Evolutionary conservation across 768 basidiomycete genomes (phyloP), one percentile per base, ranked within the genome.

Genomic region (Trametes sanguinea): DNA sequence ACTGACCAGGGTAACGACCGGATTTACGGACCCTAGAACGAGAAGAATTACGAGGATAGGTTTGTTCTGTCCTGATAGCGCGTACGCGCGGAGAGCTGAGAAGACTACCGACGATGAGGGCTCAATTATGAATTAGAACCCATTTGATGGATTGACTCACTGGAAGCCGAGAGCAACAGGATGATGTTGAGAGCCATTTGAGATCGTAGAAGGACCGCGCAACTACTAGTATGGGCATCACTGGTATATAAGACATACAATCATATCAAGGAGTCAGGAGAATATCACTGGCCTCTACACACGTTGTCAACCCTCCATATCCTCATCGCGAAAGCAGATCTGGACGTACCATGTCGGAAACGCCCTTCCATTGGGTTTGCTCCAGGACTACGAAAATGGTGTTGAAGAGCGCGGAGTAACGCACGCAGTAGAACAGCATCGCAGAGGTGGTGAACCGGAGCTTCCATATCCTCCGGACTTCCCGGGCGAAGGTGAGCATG

Each of bases 181-280:
- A 58, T 11, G 14, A 58, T 17, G 32, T 58, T 58, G 13, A 58
- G 48, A 1, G 48, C 57, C 48, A 58, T 51, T 29, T 58, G 27
- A 10, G 13, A 27, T 30, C 29, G 57, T 3, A 58, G 39, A 2
- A 58, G 14, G 10, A 43, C 16, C 7, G 47, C 13, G 10, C 57
- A 58, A 16, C 57, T 58, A 29, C 27, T 1, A 22, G 22, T 22
- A 22, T 22, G 22, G 22, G 22, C 22, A 22, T 22, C 22, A 22
- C 22, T 22, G 22, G 22, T 22, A 1, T 22, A 22, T 22, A 22
- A 22, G 22, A 22, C 22, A 1, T 22, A 22, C 22, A 22, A 22
- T 22, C 22, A 22, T 22, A 22, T 22, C 22, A 22, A 22, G 1
- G 1, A 22, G 22, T 22, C 32, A 37, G 35, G 35, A 6, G 6